Conservation (phyloP, 2,329 filamentous ascomycete species). For the Ophiocordyceps australis region DNA sequence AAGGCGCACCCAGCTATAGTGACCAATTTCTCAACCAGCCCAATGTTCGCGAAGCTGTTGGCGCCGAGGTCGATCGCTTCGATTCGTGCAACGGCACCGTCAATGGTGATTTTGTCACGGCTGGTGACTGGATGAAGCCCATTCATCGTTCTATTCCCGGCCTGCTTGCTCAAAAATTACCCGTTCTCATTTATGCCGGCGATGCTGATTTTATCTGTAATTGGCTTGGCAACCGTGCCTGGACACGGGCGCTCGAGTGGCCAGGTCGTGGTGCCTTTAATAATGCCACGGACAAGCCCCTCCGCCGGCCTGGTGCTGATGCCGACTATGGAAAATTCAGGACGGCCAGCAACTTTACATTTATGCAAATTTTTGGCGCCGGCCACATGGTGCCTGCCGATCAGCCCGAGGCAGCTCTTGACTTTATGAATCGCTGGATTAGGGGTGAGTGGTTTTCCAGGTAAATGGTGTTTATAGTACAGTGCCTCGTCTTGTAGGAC, state of each 20-base stretch:
- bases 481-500: too few relatives aligned
- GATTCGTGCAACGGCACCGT: slow-evolving; percentile 96
- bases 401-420: slow-evolving; percentile 72
- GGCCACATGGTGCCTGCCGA: slow-evolving; percentile 97
- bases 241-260: slow-evolving; percentile 90
- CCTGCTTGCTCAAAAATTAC: slow-evolving; percentile 77
- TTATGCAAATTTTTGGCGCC: slow-evolving; percentile 71
- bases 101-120: slow-evolving; percentile 79
- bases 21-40: slow-evolving; percentile 72
- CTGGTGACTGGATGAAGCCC: slow-evolving; percentile 94
- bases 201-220: slow-evolving; percentile 86
- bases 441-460: slow-evolving; percentile 4
- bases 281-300: slow-evolving; percentile 47
- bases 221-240: slow-evolving; percentile 95
- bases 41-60: slow-evolving; percentile 69
- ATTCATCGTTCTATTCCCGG: slow-evolving; percentile 78
- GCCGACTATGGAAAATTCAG: slow-evolving; percentile 56
- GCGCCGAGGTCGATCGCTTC: slow-evolving; percentile 73
- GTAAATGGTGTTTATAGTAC: too few relatives aligned
- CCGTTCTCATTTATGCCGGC: slow-evolving; percentile 83
- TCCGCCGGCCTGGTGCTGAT: slow-evolving; percentile 33
- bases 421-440: slow-evolving; percentile 91
- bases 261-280: slow-evolving; percentile 66
- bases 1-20: slow-evolving; percentile 76
- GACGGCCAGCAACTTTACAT: slow-evolving; percentile 81